Conservation (phyloP, 768 basidiomycete genomes). For the Boletus speciosus region DNA sequence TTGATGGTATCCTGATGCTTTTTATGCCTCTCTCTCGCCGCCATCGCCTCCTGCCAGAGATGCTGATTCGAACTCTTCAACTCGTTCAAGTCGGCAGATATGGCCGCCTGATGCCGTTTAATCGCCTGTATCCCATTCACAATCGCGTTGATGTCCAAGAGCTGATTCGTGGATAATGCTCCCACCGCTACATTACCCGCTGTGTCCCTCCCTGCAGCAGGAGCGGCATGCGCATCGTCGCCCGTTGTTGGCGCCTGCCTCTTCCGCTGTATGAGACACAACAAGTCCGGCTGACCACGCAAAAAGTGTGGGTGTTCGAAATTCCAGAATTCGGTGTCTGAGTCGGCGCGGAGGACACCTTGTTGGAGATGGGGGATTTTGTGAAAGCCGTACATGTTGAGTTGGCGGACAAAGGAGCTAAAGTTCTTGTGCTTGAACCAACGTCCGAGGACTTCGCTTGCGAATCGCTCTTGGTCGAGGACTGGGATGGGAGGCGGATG, state of each 20-base stretch:
- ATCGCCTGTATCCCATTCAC: slow-evolving; percentile 81
- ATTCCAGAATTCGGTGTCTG: slow-evolving; percentile 83
- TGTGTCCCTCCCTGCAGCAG: slow-evolving; percentile 15
- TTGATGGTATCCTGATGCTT: slow-evolving; percentile 97
- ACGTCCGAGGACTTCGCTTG: slow-evolving; percentile 81
- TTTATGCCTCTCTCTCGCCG: slow-evolving; percentile 74
- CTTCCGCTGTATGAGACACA: slow-evolving; percentile 87
- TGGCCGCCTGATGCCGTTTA: slow-evolving; percentile 89
- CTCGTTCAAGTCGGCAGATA: slow-evolving; percentile 84
- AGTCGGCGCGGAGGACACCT: slow-evolving; percentile 82
- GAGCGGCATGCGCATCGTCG: slow-evolving; percentile 28
- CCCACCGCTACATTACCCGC: slow-evolving; percentile 18
- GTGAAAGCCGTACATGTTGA: slow-evolving; percentile 97
- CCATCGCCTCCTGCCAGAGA: slow-evolving; percentile 89
- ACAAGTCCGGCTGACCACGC: slow-evolving; percentile 82
- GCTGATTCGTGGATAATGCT: slow-evolving; percentile 42
- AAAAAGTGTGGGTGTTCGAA: slow-evolving; percentile 90
- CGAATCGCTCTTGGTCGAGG: slow-evolving; percentile 87
- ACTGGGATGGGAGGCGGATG: slow-evolving; percentile 44
- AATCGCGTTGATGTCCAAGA: slow-evolving; percentile 75
- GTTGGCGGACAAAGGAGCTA: slow-evolving; percentile 89
- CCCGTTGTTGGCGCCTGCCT: slow-evolving; percentile 43
- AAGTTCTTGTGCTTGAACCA: slow-evolving; percentile 99
- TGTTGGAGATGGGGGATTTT: slow-evolving; percentile 96
- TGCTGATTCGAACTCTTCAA: slow-evolving; percentile 83